These are phyloP conservation scores for Ceratobasidium papillatum DNA, from an alignment of 1,284 basidiomycete genomes.

Conservation along the genomic window DNA sequence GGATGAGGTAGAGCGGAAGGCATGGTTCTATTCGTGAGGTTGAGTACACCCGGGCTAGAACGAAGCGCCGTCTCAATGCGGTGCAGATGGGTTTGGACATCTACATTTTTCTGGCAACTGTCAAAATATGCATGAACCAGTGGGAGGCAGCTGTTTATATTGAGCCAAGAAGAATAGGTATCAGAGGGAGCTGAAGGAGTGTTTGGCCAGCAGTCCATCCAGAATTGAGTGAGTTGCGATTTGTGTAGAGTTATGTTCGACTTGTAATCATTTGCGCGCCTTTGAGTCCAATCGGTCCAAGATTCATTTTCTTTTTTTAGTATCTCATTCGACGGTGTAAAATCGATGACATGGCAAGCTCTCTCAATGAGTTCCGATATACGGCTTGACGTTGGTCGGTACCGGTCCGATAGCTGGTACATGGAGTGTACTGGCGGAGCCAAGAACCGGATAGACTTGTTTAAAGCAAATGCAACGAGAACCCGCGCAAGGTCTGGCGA, in stretches of 20 bases:
- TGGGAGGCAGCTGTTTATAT: background rate
- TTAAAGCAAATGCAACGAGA: too few species aligned
- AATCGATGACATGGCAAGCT: too few species aligned
- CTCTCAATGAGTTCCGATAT: too few species aligned
- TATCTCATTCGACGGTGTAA: background rate
- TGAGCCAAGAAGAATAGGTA: background rate
- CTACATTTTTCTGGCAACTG: slow-evolving; percentile 1
- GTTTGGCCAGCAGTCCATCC: background rate
- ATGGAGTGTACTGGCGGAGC: too few species aligned
- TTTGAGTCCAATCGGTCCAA: background rate
- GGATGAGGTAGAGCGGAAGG: background rate
- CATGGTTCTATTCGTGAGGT: background rate
- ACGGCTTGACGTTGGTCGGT: too few species aligned
- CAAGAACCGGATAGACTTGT: too few species aligned
- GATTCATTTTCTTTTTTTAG: background rate
- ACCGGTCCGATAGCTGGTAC: too few species aligned
- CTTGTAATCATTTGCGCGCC: background rate
- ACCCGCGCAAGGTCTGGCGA: too few species aligned
- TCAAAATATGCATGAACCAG: background rate
- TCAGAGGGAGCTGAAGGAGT: background rate
- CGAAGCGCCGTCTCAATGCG: background rate
- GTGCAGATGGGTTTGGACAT: background rate
- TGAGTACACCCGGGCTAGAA: background rate
- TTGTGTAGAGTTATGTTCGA: background rate
- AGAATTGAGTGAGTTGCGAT: background rate